Evolutionary conservation across 2,329 filamentous ascomycete genomes (phyloP).

Genomic region (Diaporthe ampelina): DNA sequence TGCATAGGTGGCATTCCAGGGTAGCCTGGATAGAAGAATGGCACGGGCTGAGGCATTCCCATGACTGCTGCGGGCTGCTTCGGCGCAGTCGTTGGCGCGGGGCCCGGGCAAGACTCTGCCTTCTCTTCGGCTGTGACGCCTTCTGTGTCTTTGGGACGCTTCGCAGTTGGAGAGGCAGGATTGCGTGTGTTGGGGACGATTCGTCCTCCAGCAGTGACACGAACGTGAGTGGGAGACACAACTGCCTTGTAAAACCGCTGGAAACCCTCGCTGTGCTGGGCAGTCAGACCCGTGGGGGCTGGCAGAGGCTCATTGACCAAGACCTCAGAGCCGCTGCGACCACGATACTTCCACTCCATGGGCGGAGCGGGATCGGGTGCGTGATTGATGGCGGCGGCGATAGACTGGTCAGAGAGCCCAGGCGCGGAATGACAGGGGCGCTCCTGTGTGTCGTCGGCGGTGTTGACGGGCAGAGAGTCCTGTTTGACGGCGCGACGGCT

Average conservation of each 20-base stretch:
- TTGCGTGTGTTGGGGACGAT: conserved; percentile 75
- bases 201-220: conserved; percentile 76
- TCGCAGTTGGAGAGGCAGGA: conserved; percentile 65
- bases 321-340: conserved; percentile 60
- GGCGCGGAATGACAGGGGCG: background rate
- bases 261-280: conserved; percentile 75
- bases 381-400: background rate
- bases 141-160: conserved; percentile 61
- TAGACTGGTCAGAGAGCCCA: background rate
- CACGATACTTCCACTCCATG: conserved; percentile 59
- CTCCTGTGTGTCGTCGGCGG: background rate
- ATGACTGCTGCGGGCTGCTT: conserved; percentile 44
- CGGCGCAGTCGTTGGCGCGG: conserved; percentile 23
- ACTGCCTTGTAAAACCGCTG: conserved; percentile 77
- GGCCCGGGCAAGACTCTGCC: conserved; percentile 19
- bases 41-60: conserved; percentile 46
- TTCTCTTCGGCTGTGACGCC: conserved; percentile 40
- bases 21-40: conserved; percentile 46
- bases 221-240: conserved; percentile 76
- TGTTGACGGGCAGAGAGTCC: conserved; percentile 4
- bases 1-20: conserved; percentile 50
- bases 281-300: conserved; percentile 65
- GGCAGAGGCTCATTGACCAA: conserved; percentile 62
- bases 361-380: conserved; percentile 24
- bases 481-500: conserved; percentile 43